Base-by-base conservation (phyloP, 345 rosid species). In the Sapria himalayana region DNA sequence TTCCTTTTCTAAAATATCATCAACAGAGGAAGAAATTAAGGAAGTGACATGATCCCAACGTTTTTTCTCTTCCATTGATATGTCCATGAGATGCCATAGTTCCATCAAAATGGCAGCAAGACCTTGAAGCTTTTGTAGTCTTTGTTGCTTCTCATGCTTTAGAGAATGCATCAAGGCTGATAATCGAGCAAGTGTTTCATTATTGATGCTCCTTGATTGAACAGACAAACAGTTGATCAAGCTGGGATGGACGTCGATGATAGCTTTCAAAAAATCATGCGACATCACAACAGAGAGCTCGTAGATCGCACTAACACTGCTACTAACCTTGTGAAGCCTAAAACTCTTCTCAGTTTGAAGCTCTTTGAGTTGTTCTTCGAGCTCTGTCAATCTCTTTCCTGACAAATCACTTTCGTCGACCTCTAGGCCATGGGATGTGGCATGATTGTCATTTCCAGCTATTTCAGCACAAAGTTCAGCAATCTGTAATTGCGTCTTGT, bases 81-180 rank as follows among this genome's bases (percentile, higher is more conserved):
- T 70, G 31, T 81, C 85, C 81, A 78, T 67, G 33, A 86, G 80
- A 33, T 64, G 52, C 92, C 92, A 86, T 7, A 78, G 65, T 56
- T 70, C 78, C 34, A 63, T 58, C 57, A 86, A 55, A 8, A 41
- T 63, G 49, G 55, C 49, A 20, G 76, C 94, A 51, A 81, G 67
- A 61, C 52, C 56, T 78, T 81, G 77, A 57, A 86, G 67, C 92
- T 81, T 81, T 33, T 52, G 55, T 40, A 78, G 59, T 61, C 94
- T 73, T 48, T 61, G 62, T 24, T 62, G 62, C 52, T 81, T 81
- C 62, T 86, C 89, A 41, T 72, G 65, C 47, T 59, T 60, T 37
- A 81, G 55, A 29, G 78, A 70, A 49, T 60, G 48, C 16, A 74
- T 63, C 21, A 44, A 58, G 17, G 66, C 43, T 11, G 65, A 66